These are phyloP conservation scores for Lotmaria passim DNA, from an alignment of 208 protist species.

Conservation along the genomic window DNA sequence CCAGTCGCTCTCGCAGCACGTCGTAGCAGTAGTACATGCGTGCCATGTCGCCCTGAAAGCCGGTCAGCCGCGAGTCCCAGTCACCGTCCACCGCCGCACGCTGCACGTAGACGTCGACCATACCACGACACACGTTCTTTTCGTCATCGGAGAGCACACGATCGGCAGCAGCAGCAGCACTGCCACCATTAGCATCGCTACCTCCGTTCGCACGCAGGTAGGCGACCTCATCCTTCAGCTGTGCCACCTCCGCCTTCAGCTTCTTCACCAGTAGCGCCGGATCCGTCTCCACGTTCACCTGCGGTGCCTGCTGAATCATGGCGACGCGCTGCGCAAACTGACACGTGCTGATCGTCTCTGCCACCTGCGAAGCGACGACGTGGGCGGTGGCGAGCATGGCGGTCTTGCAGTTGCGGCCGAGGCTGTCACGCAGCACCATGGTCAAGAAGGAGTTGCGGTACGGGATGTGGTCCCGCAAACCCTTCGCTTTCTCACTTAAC, in stretches of 20 bases:
- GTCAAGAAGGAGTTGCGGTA: constrained; percentile 96
- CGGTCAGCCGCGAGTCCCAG: constrained; percentile 56
- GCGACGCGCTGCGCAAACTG: constrained; percentile 91
- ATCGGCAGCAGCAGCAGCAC: constrained; percentile 41
- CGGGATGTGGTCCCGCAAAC: constrained; percentile 90
- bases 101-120: constrained; percentile 72
- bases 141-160: constrained; percentile 75
- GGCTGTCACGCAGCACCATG: constrained; percentile 91
- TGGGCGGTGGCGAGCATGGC: constrained; percentile 92
- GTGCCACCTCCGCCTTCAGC: constrained; percentile 87
- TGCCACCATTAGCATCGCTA: constrained; percentile 10
- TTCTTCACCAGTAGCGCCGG: constrained; percentile 86
- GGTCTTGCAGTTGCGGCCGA: constrained; percentile 96
- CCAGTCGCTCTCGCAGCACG: constrained; percentile 67
- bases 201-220: constrained; percentile 70
- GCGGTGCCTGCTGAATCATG: constrained; percentile 84
- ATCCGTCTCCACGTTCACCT: constrained; percentile 92
- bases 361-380: constrained; percentile 51
- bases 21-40: constrained; percentile 91
- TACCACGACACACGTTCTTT: constrained; percentile 60
- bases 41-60: constrained; percentile 82
- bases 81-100: constrained; percentile 43
- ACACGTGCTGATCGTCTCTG: constrained; percentile 91
- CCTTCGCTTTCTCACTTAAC: constrained; percentile 83
- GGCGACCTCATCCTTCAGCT: constrained; percentile 88